These are phyloP conservation scores for Elongisporangium undulatum DNA, from an alignment of 352 stramenopile genomes.

Conservation along the genomic window DNA sequence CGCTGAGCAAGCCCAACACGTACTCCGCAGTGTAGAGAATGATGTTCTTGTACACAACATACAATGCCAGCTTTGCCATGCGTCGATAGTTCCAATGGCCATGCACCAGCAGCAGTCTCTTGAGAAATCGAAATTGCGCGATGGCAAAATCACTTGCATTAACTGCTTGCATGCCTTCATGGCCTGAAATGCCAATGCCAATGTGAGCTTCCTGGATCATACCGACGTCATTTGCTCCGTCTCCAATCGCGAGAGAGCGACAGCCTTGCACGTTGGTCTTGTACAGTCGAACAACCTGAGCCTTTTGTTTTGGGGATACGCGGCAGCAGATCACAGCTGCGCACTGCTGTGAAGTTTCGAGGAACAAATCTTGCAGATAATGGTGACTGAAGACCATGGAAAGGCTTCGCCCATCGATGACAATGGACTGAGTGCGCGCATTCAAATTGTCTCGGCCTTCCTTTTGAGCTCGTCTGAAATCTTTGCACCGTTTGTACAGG, in stretches of 20 bases:
- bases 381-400: conserved; percentile 78
- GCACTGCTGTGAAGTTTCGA: conserved; percentile 83
- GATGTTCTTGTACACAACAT: conserved; percentile 99
- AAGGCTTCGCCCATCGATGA: conserved; percentile 71
- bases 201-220: conserved; percentile 99
- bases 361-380: conserved; percentile 68
- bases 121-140: conserved; percentile 97
- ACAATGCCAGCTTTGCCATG: conserved; percentile 94
- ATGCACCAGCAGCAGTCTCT: conserved; percentile 95
- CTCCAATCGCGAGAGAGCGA: conserved; percentile 94
- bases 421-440: conserved; percentile 38
- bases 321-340: conserved; percentile 88
- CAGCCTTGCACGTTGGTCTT: conserved; percentile 83
- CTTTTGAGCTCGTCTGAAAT: conserved; percentile 32
- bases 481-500: conserved; percentile 38
- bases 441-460: conserved; percentile 2
- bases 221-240: conserved; percentile 98
- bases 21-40: conserved; percentile 79
- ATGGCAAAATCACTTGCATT: conserved; percentile 98
- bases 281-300: conserved; percentile 83
- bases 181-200: conserved; percentile 97
- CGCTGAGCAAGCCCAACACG: conserved; percentile 85
- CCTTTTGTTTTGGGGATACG: conserved; percentile 91
- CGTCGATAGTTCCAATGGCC: conserved; percentile 98
- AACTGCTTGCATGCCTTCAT: conserved; percentile 99